A percentile compares a stretch with the other conserved stretches of the same genome.
Evolutionary conservation across 2,329 filamentous ascomycete genomes (phyloP).

Genomic region (Colletotrichum sp.): DNA sequence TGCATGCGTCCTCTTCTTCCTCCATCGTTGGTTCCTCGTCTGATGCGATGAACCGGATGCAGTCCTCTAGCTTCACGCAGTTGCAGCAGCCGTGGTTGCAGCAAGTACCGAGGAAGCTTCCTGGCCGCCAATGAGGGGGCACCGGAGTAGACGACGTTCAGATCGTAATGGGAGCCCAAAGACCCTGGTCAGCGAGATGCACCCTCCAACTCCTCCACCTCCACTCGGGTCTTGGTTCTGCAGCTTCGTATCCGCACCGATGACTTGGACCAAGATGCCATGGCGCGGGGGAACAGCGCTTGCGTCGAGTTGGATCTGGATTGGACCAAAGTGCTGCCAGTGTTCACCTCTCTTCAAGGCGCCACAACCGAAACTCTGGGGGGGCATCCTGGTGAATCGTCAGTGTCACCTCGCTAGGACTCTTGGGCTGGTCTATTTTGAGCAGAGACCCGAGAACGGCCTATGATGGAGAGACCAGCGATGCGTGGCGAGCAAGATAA

Average conservation of each 20-base stretch:
- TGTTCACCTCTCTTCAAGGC: not conserved
- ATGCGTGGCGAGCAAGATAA: not conserved
- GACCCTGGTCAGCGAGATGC: not conserved
- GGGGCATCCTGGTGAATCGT: not conserved
- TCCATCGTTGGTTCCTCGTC: not conserved
- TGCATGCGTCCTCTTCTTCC: not conserved
- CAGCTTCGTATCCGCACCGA: conserved; percentile 18
- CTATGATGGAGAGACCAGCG: not conserved
- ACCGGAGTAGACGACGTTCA: not conserved
- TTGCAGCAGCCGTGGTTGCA: not conserved
- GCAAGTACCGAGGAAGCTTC: not conserved
- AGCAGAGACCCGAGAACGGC: not conserved
- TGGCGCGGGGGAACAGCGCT: not conserved
- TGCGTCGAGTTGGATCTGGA: not conserved
- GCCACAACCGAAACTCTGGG: not conserved
- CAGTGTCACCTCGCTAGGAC: not conserved
- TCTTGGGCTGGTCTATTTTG: not conserved
- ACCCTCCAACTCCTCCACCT: not conserved
- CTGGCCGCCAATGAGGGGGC: not conserved
- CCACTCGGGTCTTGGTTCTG: conserved; percentile 3
- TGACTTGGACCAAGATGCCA: not conserved
- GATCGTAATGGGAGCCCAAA: not conserved
- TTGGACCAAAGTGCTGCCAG: not conserved
- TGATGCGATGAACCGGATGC: not conserved
- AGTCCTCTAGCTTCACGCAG: not conserved